Base-by-base conservation (phyloP, 768 basidiomycete genomes). In the Psilocybe cubensis region DNA sequence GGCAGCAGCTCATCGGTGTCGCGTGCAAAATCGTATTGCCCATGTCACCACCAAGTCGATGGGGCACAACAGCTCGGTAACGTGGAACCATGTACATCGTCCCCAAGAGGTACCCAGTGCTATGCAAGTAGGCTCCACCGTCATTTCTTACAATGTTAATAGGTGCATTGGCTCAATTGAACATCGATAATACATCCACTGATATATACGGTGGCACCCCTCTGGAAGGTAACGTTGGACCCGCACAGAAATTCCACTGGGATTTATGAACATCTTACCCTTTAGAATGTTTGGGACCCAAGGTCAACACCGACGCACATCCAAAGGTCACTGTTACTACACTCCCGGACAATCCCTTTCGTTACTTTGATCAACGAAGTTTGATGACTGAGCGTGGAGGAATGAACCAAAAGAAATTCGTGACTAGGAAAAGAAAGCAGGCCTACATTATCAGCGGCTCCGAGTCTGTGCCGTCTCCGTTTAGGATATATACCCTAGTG, bases 341-440 rank as follows among this genome's bases (percentile, higher is more conserved):
- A 3, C 46, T 2, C 17, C n/a, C 28, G n/a, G 46, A 48, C 8
- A 48, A 48, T 29, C 46, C 46, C 25, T 48, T 48, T 27, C 46
- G 46, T n/a, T 48, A 48, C 11, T 48, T 29, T 31, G 46, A 48
- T 20, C 17, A 48, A 18, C 0, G 46, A 17, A 11, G 28, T 3
- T 18, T 48, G 46, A 14, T 14, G 11, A 28, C 6, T 4, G 44
- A 12, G 7, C 42, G 45, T n/a, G 46, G 28, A 11, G 46, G n/a
- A 17, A 17, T 12, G 27, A n/a, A 24, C n/a, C 46, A 28, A 7
- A 48, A 28, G 14, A 48, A 48, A 27, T 14, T 48, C 46, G 28
- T 48, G n/a, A 48, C 46, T n/a, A 28, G 46, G n/a, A 28, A 29
- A 28, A 28, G 46, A 48, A 48, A 48, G 12, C 46, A 48, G 23